A percentile compares a stretch with the other conserved stretches of the same genome.
Evolutionary conservation across 345 rosid species (phyloP).

Genomic region (Limnanthes douglasii): DNA sequence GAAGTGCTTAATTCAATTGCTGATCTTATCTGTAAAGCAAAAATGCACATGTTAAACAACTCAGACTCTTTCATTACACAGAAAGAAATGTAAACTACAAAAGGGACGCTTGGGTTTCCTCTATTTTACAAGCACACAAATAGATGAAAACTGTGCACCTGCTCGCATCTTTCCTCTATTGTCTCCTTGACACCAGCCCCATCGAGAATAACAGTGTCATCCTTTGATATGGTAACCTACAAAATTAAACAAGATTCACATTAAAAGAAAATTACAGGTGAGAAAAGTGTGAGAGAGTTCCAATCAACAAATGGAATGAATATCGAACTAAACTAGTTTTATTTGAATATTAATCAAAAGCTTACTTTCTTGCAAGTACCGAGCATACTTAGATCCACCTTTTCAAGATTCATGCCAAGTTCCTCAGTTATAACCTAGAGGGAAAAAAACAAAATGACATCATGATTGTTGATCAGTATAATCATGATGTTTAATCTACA

Average conservation of each 20-base stretch:
- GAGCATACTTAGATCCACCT: slow-evolving; percentile 67
- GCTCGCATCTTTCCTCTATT: slow-evolving; percentile 83
- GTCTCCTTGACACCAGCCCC: slow-evolving; percentile 92
- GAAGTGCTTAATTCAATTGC: slow-evolving; percentile 67
- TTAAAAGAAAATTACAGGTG: neutral
- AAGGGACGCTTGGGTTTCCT: too few relatives aligned
- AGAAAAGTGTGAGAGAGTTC: neutral
- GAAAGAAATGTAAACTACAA: too few relatives aligned
- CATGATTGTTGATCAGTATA: slow-evolving; percentile 2
- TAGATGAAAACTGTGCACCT: slow-evolving; percentile 25
- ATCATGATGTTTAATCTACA: neutral
- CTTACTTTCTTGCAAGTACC: slow-evolving; percentile 89
- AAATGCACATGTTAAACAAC: too few relatives aligned
- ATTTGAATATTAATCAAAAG: too few relatives aligned
- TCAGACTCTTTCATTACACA: too few relatives aligned
- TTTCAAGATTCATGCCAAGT: slow-evolving; percentile 88
- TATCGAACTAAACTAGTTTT: too few relatives aligned
- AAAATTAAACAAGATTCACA: slow-evolving; percentile 5
- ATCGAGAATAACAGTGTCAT: slow-evolving; percentile 79
- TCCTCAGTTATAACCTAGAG: slow-evolving; percentile 81
- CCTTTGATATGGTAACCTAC: slow-evolving; percentile 76
- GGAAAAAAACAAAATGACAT: neutral
- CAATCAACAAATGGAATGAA: neutral
- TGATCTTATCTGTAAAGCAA: slow-evolving; percentile 46
- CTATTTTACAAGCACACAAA: too few relatives aligned